These are phyloP conservation scores for Malbranchea cinnamomea DNA, from an alignment of 2,329 filamentous ascomycete species.

Conservation along the genomic window DNA sequence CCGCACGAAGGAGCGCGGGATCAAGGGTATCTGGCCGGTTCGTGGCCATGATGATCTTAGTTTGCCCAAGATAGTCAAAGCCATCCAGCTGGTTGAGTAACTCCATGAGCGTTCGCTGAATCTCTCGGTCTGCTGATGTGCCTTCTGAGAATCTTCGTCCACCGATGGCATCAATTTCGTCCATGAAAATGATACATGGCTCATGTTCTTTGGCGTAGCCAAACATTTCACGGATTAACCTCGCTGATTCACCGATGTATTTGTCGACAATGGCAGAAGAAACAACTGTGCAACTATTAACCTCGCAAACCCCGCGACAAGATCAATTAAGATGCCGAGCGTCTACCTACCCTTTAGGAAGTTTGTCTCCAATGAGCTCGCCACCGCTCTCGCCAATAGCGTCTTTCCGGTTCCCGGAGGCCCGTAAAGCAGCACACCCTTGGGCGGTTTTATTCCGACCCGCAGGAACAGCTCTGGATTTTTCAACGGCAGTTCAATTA, in stretches of 20 bases:
- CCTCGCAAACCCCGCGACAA: slow-evolving; percentile 3
- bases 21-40: slow-evolving; percentile 94
- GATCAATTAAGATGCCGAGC: too few species aligned
- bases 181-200: slow-evolving; percentile 99
- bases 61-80: slow-evolving; percentile 98
- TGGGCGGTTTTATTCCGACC: slow-evolving; percentile 97
- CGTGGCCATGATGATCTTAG: slow-evolving; percentile 99
- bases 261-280: slow-evolving; percentile 99
- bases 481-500: slow-evolving; percentile 94
- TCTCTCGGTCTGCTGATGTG: slow-evolving; percentile 93
- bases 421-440: slow-evolving; percentile 90
- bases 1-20: slow-evolving; percentile 75
- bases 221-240: slow-evolving; percentile 98
- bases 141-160: slow-evolving; percentile 93
- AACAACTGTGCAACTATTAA: slow-evolving; percentile 48
- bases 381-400: slow-evolving; percentile 80
- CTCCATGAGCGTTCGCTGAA: slow-evolving; percentile 97
- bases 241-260: slow-evolving; percentile 96
- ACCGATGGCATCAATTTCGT: slow-evolving; percentile 98
- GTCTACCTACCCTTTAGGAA: slow-evolving; percentile 86
- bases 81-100: slow-evolving; percentile 96
- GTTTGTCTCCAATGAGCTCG: slow-evolving; percentile 92
- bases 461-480: slow-evolving; percentile 94
- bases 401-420: slow-evolving; percentile 97
- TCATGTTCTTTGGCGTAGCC: slow-evolving; percentile 99